These are phyloP conservation scores for Coccomyxa sp. DNA, from an alignment of 139 green algal genomes.

Conservation along the genomic window DNA sequence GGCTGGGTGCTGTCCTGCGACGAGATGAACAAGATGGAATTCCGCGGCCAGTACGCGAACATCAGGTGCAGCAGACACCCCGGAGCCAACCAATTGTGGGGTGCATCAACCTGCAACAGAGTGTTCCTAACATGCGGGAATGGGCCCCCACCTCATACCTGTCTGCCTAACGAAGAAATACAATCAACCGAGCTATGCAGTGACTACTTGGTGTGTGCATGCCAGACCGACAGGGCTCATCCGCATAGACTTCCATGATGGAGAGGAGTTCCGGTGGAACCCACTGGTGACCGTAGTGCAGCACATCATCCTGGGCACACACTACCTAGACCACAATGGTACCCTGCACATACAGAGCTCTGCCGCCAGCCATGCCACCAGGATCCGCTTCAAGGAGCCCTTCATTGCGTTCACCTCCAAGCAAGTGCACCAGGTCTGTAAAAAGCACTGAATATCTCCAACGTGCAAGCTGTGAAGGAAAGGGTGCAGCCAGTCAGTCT, in stretches of 20 bases:
- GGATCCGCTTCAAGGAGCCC: background rate
- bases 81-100: no score
- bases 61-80: background rate
- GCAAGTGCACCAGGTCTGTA: no score
- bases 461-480: no score
- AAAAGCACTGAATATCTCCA: no score
- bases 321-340: background rate
- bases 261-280: background rate
- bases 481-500: no score
- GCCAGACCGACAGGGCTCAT: background rate
- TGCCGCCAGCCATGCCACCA: background rate
- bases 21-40: background rate
- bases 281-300: background rate
- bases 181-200: no score
- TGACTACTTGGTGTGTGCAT: background rate
- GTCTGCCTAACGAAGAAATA: no score
- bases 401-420: background rate
- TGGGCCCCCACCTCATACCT: no score
- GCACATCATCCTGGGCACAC: background rate
- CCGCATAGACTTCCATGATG: background rate
- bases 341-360: background rate
- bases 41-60: background rate
- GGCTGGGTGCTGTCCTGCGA: background rate
- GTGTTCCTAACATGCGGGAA: no score
- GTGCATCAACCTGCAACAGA: no score